Percentiles rank a stretch among this genome's conserved stretches.
These are phyloP conservation scores for Geoglossum cookeanum DNA, from an alignment of 2,329 filamentous ascomycete genomes.

Conservation along the genomic window DNA sequence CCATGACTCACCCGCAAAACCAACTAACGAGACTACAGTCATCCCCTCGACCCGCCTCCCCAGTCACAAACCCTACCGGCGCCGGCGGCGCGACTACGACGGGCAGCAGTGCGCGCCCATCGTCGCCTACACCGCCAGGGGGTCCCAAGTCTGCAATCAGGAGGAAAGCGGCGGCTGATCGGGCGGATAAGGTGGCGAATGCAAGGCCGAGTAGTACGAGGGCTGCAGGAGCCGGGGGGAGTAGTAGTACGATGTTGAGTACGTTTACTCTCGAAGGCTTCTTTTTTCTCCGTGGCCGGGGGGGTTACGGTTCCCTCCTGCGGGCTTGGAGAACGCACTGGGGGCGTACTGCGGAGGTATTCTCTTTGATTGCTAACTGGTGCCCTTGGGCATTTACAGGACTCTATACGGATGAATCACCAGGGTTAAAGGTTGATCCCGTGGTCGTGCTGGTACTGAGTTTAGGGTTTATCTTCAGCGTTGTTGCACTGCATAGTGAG, in stretches of 20 bases:
- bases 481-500: constrained; percentile 93
- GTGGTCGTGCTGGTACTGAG: constrained; percentile 93
- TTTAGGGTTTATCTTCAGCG: constrained; percentile 96
- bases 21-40: not conserved
- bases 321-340: not conserved
- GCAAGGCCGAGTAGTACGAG: constrained; percentile 79
- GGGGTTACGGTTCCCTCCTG: no score
- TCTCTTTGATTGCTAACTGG: not conserved
- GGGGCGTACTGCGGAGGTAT: not conserved
- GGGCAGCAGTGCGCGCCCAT: constrained; percentile 34
- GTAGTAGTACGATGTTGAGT: constrained; percentile 97
- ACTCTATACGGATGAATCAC: constrained; percentile 96
- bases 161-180: constrained; percentile 84
- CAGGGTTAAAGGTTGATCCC: constrained; percentile 91
- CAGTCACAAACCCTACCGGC: not conserved
- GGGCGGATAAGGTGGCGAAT: constrained; percentile 95
- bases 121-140: constrained; percentile 76
- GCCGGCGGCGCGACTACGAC: constrained; percentile 14
- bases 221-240: constrained; percentile 83
- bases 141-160: constrained; percentile 91
- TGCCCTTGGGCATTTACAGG: constrained; percentile 26
- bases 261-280: constrained; percentile 23
- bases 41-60: not conserved
- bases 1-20: not conserved
- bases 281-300: not conserved